These are phyloP conservation scores for Citrus australasica DNA, from an alignment of 345 rosid species.

Conservation along the genomic window DNA sequence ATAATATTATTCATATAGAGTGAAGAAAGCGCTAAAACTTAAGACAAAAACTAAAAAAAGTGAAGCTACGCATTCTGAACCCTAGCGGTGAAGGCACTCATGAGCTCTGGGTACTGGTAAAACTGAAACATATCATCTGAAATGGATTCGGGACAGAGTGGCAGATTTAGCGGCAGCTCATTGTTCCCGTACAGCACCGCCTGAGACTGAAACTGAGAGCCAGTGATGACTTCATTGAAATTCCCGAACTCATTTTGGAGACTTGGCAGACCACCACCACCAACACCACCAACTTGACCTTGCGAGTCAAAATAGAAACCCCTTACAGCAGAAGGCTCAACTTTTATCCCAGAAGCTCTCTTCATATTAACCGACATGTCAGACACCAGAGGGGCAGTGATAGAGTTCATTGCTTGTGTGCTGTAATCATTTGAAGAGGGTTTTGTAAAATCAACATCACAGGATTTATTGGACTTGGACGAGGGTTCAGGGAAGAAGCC, in stretches of 20 bases:
- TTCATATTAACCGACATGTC: slow-evolving; percentile 2
- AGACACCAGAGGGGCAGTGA: background rate
- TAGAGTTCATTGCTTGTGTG: background rate
- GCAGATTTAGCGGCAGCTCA: slow-evolving; percentile 17
- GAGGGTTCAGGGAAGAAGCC: slow-evolving; percentile 55
- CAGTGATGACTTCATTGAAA: slow-evolving; percentile 15
- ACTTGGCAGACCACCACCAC: background rate
- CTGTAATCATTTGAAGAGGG: background rate
- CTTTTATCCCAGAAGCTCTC: background rate
- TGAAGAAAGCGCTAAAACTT: background rate
- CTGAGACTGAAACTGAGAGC: background rate
- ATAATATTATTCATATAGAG: background rate
- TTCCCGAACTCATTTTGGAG: slow-evolving; percentile 7
- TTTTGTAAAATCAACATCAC: background rate
- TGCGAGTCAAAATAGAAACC: slow-evolving; percentile 7
- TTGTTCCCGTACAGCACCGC: background rate
- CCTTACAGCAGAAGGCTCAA: slow-evolving; percentile 12
- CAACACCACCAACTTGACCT: background rate
- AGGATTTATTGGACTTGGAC: slow-evolving; percentile 11
- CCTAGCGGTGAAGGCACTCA: slow-evolving; percentile 34
- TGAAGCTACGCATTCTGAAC: slow-evolving; percentile 27
- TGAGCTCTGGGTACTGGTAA: slow-evolving; percentile 33
- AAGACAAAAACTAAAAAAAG: background rate
- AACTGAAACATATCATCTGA: slow-evolving; percentile 35
- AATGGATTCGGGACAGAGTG: slow-evolving; percentile 20